These are phyloP conservation scores for Eimeria zaria DNA, from an alignment of 169 alveolate genomes.

Conservation along the genomic window DNA sequence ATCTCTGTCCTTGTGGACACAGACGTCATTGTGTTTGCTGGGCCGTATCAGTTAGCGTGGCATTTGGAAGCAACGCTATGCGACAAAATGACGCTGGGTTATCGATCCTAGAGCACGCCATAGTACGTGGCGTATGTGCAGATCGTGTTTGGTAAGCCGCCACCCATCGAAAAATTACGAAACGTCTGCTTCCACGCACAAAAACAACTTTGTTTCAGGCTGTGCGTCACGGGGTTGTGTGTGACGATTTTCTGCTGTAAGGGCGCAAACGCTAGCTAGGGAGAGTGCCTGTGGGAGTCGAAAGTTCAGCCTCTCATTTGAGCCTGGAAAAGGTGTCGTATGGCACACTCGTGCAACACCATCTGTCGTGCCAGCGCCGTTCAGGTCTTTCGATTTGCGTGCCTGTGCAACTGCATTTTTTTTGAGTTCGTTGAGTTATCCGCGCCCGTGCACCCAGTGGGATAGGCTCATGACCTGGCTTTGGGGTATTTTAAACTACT, in stretches of 20 bases:
- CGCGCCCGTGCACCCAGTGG: background rate
- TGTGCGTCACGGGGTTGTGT: background rate
- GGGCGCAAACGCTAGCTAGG: background rate
- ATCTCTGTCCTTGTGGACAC: background rate
- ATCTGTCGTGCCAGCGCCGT: background rate
- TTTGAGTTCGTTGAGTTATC: background rate
- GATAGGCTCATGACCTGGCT: background rate
- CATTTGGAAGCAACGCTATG: background rate
- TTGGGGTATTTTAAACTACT: background rate
- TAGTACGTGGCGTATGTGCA: background rate
- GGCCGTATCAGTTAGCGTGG: background rate
- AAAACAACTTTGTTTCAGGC: background rate
- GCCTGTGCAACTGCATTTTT: background rate
- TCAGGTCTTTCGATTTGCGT: background rate
- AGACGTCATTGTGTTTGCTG: background rate
- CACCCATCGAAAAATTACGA: background rate
- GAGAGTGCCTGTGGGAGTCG: background rate
- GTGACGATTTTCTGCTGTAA: background rate
- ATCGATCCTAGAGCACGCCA: background rate
- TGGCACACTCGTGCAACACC: background rate
- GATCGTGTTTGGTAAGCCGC: background rate
- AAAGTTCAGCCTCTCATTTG: background rate
- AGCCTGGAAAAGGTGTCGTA: background rate
- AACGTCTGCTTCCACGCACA: background rate
- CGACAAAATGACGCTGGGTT: background rate